Evolutionary conservation across 208 protist genomes (phyloP), one percentile per base, ranked within the genome.

Genomic region (Acanthamoeba healyi): DNA sequence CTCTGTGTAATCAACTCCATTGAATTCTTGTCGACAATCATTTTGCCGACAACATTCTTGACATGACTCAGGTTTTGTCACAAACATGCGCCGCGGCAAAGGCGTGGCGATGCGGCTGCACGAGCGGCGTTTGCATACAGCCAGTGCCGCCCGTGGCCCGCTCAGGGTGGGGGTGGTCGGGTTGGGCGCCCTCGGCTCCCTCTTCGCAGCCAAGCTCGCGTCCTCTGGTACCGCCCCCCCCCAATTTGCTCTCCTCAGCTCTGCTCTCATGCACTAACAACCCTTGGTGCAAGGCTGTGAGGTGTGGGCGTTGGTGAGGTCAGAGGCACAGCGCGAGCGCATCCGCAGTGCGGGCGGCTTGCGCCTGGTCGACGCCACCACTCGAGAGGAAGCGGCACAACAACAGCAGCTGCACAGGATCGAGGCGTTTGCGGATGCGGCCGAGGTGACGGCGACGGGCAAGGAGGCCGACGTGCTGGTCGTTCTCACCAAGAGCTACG

Each of bases 161-260:
- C n/a, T 79, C 29, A 5, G 26, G 70, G 70, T 79, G 70, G 70
- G 70, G 10, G 36, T 79, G n/a, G 70, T 79, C 32, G 70, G 70
- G 5, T 24, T 79, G 70, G 70, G 70, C 17, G 70, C 70, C 17
- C 70, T 79, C 12, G 70, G 70, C 9, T 79, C 70, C 70, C 38
- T 79, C 36, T 44, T 79, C 32, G 70, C 70, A 12, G 70, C 70
- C 70, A 79, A 79, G 70, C 32, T 79, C 5, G 70, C 70, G 29
- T 7, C 70, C 4, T 6, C 70, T 12, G 70, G 70, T 79, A 42
- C 7, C 38, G 38, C 17, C 24, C 42, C 7, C 6, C 70, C 4
- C 17, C 32, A 42, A 24, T 24, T 79, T 79, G 29, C 38, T 79
- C 7, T 15, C 38, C 29, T 46, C 36, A 10, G 6, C 17, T 32